Evolutionary conservation across 805 yeast species (phyloP), one percentile per base, ranked within the genome.

Genomic region (Grigorovia jiainica): DNA sequence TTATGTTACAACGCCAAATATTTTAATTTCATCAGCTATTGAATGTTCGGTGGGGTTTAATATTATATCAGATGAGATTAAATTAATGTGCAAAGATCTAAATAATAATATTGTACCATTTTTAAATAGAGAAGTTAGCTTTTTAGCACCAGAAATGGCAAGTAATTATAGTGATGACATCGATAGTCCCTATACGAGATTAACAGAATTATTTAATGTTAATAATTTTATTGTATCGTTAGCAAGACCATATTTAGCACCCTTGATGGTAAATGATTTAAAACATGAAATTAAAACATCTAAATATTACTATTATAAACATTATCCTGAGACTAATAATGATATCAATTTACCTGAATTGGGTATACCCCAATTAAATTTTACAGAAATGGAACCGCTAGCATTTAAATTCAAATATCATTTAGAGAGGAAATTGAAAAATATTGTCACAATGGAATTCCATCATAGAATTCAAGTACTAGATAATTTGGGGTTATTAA

Each of bases 161-260:
- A 55, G 47, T 15, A 51, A 46, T 58, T 27, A 27, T 13, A 41
- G 68, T 50, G 52, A 66, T 42, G 55, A 75, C 51, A 57, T 71
- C 51, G 71, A 73, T 33, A 76, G 82, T 9, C 95, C 97, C 0
- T 90, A 90, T 57, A 83, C 92, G 1, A 68, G 95, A 42, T 71
- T 90, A 38, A 82, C 96, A 0, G 97, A 92, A 59, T 70, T 90
- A 44, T 92, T 90, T 67, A 92, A 92, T 53, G 97, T 92, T 19
- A 92, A 92, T 61, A 94, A 89, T 61, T 90, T 87, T 55, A 71
- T 92, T 24, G 89, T 89, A 1, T 85, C 96, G 17, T 69, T 90
- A 49, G 95, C 97, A 7, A 72, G 97, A 47, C 97, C 97, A 0
- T 92, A 90, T 54, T 67, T 90, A 51, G 95, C 96, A 0, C 97